Conservation (phyloP, 768 basidiomycete genomes). For the Mycena belliarum region DNA sequence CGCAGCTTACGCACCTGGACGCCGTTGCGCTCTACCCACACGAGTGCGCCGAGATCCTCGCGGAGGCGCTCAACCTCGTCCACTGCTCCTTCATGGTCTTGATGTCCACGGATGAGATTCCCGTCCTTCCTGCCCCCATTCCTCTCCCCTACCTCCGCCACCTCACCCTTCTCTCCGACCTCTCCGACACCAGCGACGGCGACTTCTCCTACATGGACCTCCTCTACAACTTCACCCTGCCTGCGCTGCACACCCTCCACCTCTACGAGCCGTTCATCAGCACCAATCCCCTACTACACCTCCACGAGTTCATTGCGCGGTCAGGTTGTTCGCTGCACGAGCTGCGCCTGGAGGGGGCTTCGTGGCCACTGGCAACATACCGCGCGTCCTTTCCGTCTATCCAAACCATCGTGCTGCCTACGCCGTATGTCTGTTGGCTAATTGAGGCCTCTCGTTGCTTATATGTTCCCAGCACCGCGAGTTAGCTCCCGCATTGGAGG, state of each 20-base stretch:
- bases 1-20: background rate
- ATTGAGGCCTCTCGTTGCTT: too few relatives aligned
- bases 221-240: background rate
- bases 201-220: background rate
- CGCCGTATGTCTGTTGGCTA: too few relatives aligned
- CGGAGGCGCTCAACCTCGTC: background rate
- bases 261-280: background rate
- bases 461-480: too few relatives aligned
- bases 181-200: background rate
- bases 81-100: background rate
- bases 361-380: background rate
- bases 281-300: background rate
- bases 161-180: background rate
- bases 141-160: background rate
- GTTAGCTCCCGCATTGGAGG: too few relatives aligned
- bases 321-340: background rate
- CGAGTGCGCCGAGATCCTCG: slow-evolving; percentile 2
- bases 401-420: background rate
- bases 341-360: background rate
- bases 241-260: background rate
- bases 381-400: background rate
- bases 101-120: background rate
- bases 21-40: background rate
- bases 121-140: background rate
- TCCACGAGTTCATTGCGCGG: background rate